A percentile compares a stretch with the other conserved stretches of the same genome.
These are phyloP conservation scores for Botrytis medusae DNA, from an alignment of 2,329 filamentous ascomycete genomes.

Conservation along the genomic window DNA sequence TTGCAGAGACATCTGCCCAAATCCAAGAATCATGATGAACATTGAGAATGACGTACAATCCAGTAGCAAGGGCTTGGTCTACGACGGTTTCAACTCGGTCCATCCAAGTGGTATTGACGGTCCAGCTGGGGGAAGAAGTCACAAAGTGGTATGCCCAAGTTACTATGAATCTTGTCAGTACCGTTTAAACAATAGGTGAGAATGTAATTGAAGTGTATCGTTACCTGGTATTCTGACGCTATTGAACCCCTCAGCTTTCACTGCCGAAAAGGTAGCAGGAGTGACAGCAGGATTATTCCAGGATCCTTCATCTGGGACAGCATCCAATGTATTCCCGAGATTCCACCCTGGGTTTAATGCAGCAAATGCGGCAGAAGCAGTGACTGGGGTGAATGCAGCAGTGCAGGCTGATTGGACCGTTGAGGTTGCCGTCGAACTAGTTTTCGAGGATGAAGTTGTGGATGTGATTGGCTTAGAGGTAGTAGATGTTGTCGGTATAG, in stretches of 20 bases:
- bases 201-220: not conserved
- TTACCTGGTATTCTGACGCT: constrained; percentile 54
- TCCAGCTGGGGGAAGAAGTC: constrained; percentile 51
- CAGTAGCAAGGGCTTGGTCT: constrained; percentile 53
- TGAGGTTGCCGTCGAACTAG: constrained; percentile 5
- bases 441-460: constrained; percentile 4
- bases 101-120: constrained; percentile 54
- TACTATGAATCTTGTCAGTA: constrained; percentile 41
- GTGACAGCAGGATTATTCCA: constrained; percentile 58
- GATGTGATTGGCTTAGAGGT: constrained; percentile 14
- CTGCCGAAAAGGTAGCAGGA: constrained; percentile 50
- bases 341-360: constrained; percentile 60
- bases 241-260: constrained; percentile 56
- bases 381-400: constrained; percentile 29
- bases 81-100: constrained; percentile 58
- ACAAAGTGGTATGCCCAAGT: constrained; percentile 60
- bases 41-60: constrained; percentile 55
- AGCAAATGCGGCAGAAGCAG: constrained; percentile 40
- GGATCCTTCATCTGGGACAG: constrained; percentile 54
- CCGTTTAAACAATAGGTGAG: not conserved
- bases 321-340: constrained; percentile 60
- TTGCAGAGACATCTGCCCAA: constrained; percentile 54
- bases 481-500: constrained; percentile 12
- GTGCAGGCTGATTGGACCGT: constrained; percentile 24
- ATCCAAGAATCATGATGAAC: constrained; percentile 60